Conservation (phyloP, 108 stramenopile genomes). For the Nitzschia sp. region DNA sequence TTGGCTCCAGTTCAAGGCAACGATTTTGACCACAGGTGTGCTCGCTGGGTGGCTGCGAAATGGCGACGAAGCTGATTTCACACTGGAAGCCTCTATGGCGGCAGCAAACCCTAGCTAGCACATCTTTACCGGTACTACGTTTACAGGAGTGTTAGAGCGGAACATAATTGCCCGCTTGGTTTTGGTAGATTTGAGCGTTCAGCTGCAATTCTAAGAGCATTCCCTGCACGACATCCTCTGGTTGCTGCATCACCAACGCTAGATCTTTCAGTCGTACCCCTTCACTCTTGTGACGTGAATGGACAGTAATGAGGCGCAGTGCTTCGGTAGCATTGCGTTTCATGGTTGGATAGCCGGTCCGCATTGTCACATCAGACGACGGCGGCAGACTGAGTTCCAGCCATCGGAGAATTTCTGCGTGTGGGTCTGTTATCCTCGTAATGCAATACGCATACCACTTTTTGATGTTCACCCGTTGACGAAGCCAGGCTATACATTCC, state of each 20-base stretch:
- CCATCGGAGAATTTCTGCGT: slow-evolving; percentile 29
- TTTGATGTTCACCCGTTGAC: slow-evolving; percentile 9
- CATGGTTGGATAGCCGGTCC: slow-evolving; percentile 25
- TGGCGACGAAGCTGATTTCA: slow-evolving; percentile 5
- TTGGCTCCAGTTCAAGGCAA: slow-evolving; percentile 9
- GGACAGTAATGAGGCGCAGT: slow-evolving; percentile 20
- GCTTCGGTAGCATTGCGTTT: slow-evolving; percentile 20
- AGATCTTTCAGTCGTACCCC: slow-evolving; percentile 33
- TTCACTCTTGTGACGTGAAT: not conserved
- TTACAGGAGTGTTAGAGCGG: slow-evolving; percentile 25
- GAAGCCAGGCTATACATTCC: slow-evolving; percentile 26
- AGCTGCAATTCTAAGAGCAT: slow-evolving; percentile 31
- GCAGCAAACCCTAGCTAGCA: no score
- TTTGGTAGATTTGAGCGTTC: slow-evolving; percentile 37
- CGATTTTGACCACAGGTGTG: slow-evolving; percentile 10
- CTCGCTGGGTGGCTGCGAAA: slow-evolving; percentile 33
- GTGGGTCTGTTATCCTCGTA: slow-evolving; percentile 3
- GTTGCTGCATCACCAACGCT: slow-evolving; percentile 27
- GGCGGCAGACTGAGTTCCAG: slow-evolving; percentile 20
- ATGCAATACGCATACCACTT: slow-evolving; percentile 23
- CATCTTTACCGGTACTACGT: no score
- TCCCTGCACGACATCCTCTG: slow-evolving; percentile 16
- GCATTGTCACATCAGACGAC: not conserved
- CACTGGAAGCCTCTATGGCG: no score
- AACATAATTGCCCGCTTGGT: slow-evolving; percentile 28